Evolutionary conservation across 2,329 filamentous ascomycete genomes (phyloP).

Genomic region (Fusarium sp.): DNA sequence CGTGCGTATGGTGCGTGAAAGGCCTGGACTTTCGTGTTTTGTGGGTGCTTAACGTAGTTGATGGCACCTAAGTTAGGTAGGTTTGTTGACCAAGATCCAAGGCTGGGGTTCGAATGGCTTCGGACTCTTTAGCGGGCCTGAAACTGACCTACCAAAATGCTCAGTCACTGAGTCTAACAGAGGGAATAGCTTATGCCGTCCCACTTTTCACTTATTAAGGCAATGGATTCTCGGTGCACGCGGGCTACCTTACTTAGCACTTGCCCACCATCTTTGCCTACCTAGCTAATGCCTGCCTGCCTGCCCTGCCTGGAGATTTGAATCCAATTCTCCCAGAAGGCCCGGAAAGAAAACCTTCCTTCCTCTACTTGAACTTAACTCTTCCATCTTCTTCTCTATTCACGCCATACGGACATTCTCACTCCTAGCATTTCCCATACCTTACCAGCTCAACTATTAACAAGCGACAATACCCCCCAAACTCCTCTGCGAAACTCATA

Average conservation of each 20-base stretch:
- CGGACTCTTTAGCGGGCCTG: constrained; percentile 25
- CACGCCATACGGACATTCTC: background rate
- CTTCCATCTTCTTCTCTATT: constrained; percentile 23
- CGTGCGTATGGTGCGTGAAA: constrained; percentile 34
- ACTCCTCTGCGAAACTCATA: constrained; percentile 7
- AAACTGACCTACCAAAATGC: constrained; percentile 32
- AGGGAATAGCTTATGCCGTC: constrained; percentile 19
- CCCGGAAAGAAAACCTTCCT: constrained; percentile 39
- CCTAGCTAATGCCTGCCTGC: background rate
- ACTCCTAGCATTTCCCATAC: background rate
- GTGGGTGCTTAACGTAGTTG: constrained; percentile 20
- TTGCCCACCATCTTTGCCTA: constrained; percentile 14
- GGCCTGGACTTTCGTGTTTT: constrained; percentile 34
- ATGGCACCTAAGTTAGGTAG: constrained; percentile 20
- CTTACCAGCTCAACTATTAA: background rate
- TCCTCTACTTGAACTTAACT: constrained; percentile 23
- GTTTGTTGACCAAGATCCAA: constrained; percentile 15
- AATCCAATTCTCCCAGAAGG: constrained; percentile 27
- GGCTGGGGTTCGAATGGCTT: constrained; percentile 21
- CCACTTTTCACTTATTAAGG: constrained; percentile 32
- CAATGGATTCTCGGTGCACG: constrained; percentile 19
- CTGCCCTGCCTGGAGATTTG: constrained; percentile 35
- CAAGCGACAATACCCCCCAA: constrained; percentile 6
- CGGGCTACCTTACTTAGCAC: constrained; percentile 3
- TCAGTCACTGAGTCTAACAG: constrained; percentile 1